These are phyloP conservation scores for Asterochloris sp. DNA, from an alignment of 139 green algal genomes.

Conservation along the genomic window DNA sequence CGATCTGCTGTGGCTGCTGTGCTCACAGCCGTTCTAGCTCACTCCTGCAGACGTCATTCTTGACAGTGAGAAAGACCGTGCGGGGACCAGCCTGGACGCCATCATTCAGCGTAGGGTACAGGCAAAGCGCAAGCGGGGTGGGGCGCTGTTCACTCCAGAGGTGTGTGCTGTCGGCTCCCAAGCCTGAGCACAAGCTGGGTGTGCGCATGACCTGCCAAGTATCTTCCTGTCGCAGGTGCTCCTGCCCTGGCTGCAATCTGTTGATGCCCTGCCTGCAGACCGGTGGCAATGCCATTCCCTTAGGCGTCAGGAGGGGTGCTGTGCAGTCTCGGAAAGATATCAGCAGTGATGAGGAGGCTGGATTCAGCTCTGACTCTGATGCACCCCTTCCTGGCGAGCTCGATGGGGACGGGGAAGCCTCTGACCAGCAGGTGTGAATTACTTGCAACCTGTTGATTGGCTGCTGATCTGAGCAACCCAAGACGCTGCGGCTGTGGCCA, in stretches of 20 bases:
- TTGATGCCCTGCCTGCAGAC: not conserved
- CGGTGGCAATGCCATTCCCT: slow-evolving; percentile 1
- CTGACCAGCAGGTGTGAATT: slow-evolving; percentile 18
- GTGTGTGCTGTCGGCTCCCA: not conserved
- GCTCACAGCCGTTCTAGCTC: too few species aligned
- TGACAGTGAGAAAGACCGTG: too few species aligned
- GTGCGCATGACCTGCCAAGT: not conserved
- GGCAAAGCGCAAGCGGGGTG: not conserved
- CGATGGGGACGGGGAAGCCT: slow-evolving; percentile 22
- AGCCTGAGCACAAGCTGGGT: not conserved
- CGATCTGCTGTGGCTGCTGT: too few species aligned
- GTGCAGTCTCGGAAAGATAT: not conserved
- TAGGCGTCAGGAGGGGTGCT: not conserved
- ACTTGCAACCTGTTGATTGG: not conserved
- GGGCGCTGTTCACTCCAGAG: not conserved
- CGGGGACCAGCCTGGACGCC: slow-evolving; percentile 12
- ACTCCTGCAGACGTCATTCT: too few species aligned
- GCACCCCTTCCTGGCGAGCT: slow-evolving; percentile 20
- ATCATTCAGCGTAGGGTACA: slow-evolving; percentile 50
- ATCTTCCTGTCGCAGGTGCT: not conserved
- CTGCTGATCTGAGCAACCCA: too few species aligned
- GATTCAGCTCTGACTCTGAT: slow-evolving; percentile 12
- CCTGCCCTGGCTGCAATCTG: not conserved
- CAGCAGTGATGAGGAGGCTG: not conserved
- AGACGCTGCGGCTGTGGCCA: too few species aligned